Conservation (phyloP, 2,329 filamentous ascomycete species). For the Pseudocercospora eumusae region DNA sequence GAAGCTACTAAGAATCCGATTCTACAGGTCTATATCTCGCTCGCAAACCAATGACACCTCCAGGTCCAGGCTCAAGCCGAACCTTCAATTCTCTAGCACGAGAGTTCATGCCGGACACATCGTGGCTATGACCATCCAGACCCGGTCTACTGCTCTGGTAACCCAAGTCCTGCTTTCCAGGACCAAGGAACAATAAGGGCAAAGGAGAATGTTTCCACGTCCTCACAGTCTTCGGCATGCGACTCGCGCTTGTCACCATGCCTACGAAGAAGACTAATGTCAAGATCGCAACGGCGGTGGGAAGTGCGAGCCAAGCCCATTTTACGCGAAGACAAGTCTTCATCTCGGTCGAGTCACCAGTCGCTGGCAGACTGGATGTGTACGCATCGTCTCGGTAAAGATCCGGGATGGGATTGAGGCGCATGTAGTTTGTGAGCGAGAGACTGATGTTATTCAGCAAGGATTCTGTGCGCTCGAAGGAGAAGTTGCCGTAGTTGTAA, state of each 20-base stretch:
- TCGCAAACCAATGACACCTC: not conserved
- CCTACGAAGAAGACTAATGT: conserved; percentile 19
- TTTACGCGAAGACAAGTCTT: conserved; percentile 20
- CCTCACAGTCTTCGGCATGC: conserved; percentile 9
- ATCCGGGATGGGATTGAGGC: conserved; percentile 4
- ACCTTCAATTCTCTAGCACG: not conserved
- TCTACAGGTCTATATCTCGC: not conserved
- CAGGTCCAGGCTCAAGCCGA: not conserved
- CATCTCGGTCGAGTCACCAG: not conserved
- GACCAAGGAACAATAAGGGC: conserved; percentile 18
- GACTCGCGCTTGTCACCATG: conserved; percentile 4
- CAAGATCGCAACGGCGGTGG: conserved; percentile 8
- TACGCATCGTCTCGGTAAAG: not conserved
- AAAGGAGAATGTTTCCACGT: conserved; percentile 21
- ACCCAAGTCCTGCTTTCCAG: not conserved
- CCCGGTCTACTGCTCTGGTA: not conserved
- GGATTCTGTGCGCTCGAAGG: conserved; percentile 11
- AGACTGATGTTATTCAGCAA: conserved; percentile 18
- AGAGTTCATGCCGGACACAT: not conserved
- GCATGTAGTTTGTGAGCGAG: conserved; percentile 21
- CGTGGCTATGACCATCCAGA: not conserved
- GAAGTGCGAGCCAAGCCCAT: conserved; percentile 18
- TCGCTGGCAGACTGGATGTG: not conserved
- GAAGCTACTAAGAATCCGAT: not conserved
- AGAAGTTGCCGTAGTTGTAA: conserved; percentile 15